Conservation (phyloP, 2,329 filamentous ascomycete species). For the Aspergillus clavatus region DNA sequence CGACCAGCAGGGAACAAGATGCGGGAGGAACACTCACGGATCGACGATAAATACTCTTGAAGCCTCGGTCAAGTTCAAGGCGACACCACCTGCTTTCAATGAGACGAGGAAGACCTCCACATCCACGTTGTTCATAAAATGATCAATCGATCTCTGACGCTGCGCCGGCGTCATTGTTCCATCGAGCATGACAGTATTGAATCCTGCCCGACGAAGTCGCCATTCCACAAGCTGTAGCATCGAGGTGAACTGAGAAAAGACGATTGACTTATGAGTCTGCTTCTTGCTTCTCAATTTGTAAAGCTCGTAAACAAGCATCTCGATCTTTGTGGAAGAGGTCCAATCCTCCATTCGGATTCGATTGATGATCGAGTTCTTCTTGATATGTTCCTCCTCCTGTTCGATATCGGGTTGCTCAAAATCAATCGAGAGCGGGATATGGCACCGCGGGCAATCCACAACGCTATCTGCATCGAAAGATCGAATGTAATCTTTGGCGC, state of each 20-base stretch:
- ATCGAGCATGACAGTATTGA: slow-evolving; percentile 97
- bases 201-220: slow-evolving; percentile 91
- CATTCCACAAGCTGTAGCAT: slow-evolving; percentile 98
- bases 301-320: slow-evolving; percentile 89
- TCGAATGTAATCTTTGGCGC: slow-evolving; percentile 72
- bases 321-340: slow-evolving; percentile 97
- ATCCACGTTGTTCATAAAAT: slow-evolving; percentile 92
- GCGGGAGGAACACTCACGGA: slow-evolving; percentile 58
- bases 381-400: slow-evolving; percentile 78
- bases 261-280: slow-evolving; percentile 91
- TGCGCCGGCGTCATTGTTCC: slow-evolving; percentile 94
- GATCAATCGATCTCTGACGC: slow-evolving; percentile 86
- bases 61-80: slow-evolving; percentile 90
- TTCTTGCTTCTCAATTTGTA: slow-evolving; percentile 90
- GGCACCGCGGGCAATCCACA: slow-evolving; percentile 76
- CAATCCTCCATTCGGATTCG: slow-evolving; percentile 98
- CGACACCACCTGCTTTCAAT: slow-evolving; percentile 91
- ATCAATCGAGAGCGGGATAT: slow-evolving; percentile 84
- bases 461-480: slow-evolving; percentile 62
- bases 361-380: slow-evolving; percentile 97
- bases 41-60: slow-evolving; percentile 94
- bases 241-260: slow-evolving; percentile 94
- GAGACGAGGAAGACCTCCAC: slow-evolving; percentile 96
- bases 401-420: slow-evolving; percentile 93
- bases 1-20: not conserved